Percentiles rank a stretch among this genome's conserved stretches.
Conservation (phyloP, 257 asterid genomes). For the Solanum arcanum region DNA sequence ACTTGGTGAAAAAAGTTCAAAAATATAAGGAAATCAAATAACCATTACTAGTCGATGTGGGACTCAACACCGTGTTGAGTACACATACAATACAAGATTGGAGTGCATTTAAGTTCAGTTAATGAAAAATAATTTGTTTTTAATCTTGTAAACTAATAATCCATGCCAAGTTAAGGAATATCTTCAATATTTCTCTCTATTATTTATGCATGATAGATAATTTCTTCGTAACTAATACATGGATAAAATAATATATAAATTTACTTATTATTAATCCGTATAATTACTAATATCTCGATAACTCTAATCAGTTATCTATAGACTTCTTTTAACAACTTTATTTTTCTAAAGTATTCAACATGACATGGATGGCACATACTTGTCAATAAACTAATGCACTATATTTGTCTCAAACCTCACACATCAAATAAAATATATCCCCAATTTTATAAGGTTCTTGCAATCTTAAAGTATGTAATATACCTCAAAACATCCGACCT, state of each 20-base stretch:
- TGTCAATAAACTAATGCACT: not conserved
- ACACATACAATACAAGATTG: too few species aligned
- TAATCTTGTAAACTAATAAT: too few species aligned
- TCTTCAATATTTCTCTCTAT: not conserved
- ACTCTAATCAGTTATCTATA: not conserved
- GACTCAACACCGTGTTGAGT: too few species aligned
- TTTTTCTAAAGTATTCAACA: not conserved
- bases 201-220: not conserved
- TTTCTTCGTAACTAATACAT: too few species aligned
- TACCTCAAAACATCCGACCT: not conserved
- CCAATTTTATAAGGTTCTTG: not conserved
- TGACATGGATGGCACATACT: not conserved
- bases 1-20: too few species aligned
- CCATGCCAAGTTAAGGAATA: fast-evolving
- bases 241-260: too few species aligned
- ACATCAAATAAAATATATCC: not conserved
- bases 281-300: not conserved
- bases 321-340: not conserved
- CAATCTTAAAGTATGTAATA: not conserved
- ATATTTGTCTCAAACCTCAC: not conserved
- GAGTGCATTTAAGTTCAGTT: too few species aligned
- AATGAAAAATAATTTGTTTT: too few species aligned
- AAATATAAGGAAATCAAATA: not conserved
- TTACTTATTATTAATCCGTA: too few species aligned
- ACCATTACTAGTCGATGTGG: too few species aligned